Evolutionary conservation across 257 asterid genomes (phyloP), one percentile per base, ranked within the genome.

Genomic region (Penstemon davidsonii): DNA sequence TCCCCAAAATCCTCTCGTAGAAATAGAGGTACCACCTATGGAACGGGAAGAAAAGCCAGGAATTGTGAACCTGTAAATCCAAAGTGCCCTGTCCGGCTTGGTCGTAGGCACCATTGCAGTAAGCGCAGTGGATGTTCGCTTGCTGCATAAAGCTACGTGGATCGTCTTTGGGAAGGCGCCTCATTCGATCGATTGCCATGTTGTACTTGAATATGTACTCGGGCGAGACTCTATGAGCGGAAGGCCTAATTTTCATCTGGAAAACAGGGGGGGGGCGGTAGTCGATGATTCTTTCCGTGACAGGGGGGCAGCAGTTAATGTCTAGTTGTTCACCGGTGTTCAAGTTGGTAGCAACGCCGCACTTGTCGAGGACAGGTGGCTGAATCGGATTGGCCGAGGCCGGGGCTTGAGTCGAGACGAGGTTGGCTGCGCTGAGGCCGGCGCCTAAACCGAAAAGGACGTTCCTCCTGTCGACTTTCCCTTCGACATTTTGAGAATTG

Each of bases 91-190:
- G 53, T 5, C 85, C 88, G 0, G 64, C 49, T 68, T 86, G 88
- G 13, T 78, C 78, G 73, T 84, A 75, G 39, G 83, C 81, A 7
- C 84, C 83, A 5, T 84, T 76, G 67, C 86, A 79, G 59, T 81
- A 84, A 51, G 83, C 89, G 44, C 84, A 84, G 19, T 81, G 88
- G 66, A 85, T 57, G 1, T 76, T 82, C 7, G 85, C 84, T 47
- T 82, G 87, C 76, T 84, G 83, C 67, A 18, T 73, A 76, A 82
- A 82, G 51, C 80, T 77, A 0, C 88, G 80, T 0, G 87, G 92
- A 18, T 85, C 88, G 8, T 45, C 3, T 11, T 33, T 37, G 67
- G 75, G 3, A 81, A 76, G 12, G 13, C 52, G 33, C 45, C 58
- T 75, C 88, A 83, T 83, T 4, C 51, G 55, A 25, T 61, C 33